These are phyloP conservation scores for Lizonia empirigonia DNA, from an alignment of 2,329 filamentous ascomycete genomes.

Conservation along the genomic window DNA sequence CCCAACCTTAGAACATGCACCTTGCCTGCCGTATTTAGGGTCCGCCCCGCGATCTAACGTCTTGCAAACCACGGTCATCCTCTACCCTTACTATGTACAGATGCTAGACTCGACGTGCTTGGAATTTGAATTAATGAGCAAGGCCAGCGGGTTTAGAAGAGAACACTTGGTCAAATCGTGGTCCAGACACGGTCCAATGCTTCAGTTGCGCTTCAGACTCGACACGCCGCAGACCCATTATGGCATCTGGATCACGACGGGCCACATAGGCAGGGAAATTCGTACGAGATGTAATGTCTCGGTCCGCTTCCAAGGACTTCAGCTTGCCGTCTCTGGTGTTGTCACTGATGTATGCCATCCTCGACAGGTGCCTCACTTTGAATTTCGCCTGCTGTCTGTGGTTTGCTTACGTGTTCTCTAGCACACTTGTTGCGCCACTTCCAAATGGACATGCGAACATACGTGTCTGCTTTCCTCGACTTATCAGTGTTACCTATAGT, in stretches of 20 bases:
- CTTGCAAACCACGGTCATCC: not conserved
- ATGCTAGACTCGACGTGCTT: not conserved
- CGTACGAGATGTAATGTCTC: not conserved
- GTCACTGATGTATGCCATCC: too few relatives aligned
- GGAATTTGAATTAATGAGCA: not conserved
- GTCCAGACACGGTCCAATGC: too few relatives aligned
- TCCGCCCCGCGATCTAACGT: constrained; percentile 1
- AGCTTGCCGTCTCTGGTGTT: too few relatives aligned
- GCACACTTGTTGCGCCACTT: too few relatives aligned
- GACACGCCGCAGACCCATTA: not conserved
- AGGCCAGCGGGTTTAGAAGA: not conserved
- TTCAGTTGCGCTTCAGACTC: not conserved
- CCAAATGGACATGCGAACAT: too few relatives aligned
- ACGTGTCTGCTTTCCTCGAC: not conserved
- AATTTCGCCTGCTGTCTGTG: too few relatives aligned
- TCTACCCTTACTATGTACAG: constrained; percentile 2
- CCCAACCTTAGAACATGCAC: not conserved
- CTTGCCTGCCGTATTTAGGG: not conserved
- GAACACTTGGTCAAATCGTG: too few relatives aligned
- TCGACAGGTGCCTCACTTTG: too few relatives aligned
- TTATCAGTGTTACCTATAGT: not conserved
- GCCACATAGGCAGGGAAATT: not conserved
- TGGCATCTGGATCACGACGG: not conserved
- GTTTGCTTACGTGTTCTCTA: too few relatives aligned
- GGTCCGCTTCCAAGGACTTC: not conserved